phyloP scores from a whole-genome alignment of 2,329 filamentous ascomycete genomes.

The Penicillium oxalicum region DNA sequence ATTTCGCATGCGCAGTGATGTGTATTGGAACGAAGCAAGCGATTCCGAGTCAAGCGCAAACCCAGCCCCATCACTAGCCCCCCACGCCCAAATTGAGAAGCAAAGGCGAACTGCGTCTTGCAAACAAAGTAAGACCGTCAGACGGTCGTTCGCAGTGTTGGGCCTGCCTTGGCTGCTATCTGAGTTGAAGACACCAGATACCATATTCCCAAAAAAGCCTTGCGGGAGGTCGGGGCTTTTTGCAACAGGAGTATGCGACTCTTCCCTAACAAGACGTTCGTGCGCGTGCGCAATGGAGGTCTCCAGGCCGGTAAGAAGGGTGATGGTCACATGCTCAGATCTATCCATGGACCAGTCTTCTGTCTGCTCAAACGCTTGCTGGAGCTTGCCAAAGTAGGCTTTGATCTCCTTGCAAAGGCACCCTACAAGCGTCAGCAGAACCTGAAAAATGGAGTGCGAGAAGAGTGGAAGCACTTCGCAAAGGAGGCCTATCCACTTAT shows the following conservation, averaged over 20 bases:
- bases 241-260: conserved; percentile 59
- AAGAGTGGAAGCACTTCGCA: conserved; percentile 79
- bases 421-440: conserved; percentile 83
- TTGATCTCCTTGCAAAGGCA: conserved; percentile 77
- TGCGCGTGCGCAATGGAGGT: conserved; percentile 83
- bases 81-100: conserved; percentile 94
- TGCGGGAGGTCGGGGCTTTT: conserved; percentile 80
- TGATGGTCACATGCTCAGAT: conserved; percentile 60
- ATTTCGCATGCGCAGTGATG: conserved; percentile 84
- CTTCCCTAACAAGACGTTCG: conserved; percentile 70
- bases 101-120: conserved; percentile 92
- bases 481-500: conserved; percentile 87
- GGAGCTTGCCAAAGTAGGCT: conserved; percentile 64
- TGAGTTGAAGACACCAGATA: conserved; percentile 79
- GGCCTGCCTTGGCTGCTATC: conserved; percentile 72
- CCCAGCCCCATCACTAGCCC: conserved; percentile 47
- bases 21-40: conserved; percentile 80
- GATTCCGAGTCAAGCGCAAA: conserved; percentile 58
- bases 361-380: conserved; percentile 42
- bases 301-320: conserved; percentile 88
- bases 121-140: conserved; percentile 93
- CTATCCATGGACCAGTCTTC: conserved; percentile 37
- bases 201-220: conserved; percentile 90
- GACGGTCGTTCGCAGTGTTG: conserved; percentile 81
- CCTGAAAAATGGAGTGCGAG: conserved; percentile 77